Conservation (phyloP, 441 rosid species). For the Daphne laureola region DNA sequence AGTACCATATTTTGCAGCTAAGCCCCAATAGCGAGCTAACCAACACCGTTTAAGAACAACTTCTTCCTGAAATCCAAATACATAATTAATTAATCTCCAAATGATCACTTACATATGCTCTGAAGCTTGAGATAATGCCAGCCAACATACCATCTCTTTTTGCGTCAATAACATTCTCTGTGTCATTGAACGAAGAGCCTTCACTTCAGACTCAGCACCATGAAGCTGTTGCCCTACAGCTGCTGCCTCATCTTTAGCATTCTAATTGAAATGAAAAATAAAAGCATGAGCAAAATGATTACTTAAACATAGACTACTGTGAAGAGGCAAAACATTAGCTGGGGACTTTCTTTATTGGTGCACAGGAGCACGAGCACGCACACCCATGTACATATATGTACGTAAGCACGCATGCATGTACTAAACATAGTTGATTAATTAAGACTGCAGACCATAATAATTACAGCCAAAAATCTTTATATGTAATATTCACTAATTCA, state of each 20-base stretch:
- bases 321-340: too few relatives aligned
- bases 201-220: constrained; percentile 67
- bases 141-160: constrained; percentile 59
- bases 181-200: constrained; percentile 56
- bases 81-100: constrained; percentile 13
- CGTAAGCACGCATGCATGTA: too few relatives aligned
- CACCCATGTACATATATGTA: too few relatives aligned
- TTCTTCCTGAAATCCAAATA: constrained; percentile 50
- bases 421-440: too few relatives aligned
- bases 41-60: constrained; percentile 80
- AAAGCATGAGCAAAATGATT: background rate
- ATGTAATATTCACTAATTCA: background rate
- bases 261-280: constrained; percentile 28
- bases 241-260: constrained; percentile 43
- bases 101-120: background rate
- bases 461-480: background rate
- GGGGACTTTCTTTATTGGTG: too few relatives aligned
- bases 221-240: constrained; percentile 33
- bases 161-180: constrained; percentile 73
- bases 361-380: too few relatives aligned
- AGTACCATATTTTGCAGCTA: constrained; percentile 71
- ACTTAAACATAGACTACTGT: too few relatives aligned
- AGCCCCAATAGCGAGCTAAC: constrained; percentile 82
- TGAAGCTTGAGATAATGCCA: constrained; percentile 5
- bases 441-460: constrained; percentile 7